Base-by-base conservation (phyloP, 306 rosid species). In the Casuarina equisetifolia region DNA sequence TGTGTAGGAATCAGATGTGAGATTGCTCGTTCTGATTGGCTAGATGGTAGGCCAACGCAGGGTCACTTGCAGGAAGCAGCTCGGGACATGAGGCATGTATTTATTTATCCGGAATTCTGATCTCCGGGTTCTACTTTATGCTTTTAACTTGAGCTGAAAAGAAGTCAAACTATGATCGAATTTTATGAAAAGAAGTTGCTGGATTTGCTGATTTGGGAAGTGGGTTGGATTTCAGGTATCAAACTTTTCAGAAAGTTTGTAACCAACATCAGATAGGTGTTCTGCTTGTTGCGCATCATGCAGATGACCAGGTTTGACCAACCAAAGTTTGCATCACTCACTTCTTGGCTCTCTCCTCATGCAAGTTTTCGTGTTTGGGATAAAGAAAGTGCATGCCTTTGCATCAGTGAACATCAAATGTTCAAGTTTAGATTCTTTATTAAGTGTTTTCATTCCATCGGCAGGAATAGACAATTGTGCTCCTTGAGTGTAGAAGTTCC, bases 31-130 rank as follows among this genome's bases (percentile, higher is more conserved):
- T 92, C 97, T 80, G 90, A 89, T 88, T 95, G 99, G 99, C 68
- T 73, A 42, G 87, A 70, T 76, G 99, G 97, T 72, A 87, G 78
- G 75, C 97, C 99, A 3, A 92, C 88, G 88, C 97, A 79, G 78
- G 97, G 99, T 48, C 97, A 87, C 55, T 83, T 95, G 89, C 99
- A 91, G 87, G 91, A 95, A 91, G 93, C 93, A 59, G 99, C 99
- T 62, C 96, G 97, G 42, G 93, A 92, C 58, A 91, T 89, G 90
- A 91, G 99, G 99, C 91, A 70, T 71, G 64, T 78, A 13, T 32
- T 38, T 70, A 36, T 62, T 38, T 40, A 8, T 64, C 9, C 7
- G 17, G 19, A n/a, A 61, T 11, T 61, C 5, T 35, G 9, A 35
- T 38, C 32, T 39, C 69, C 7, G 39, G 49, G 20, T 69, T 63